These are phyloP conservation scores for Chalaropsis thielavioides DNA, from an alignment of 2,329 filamentous ascomycete genomes.

Conservation along the genomic window DNA sequence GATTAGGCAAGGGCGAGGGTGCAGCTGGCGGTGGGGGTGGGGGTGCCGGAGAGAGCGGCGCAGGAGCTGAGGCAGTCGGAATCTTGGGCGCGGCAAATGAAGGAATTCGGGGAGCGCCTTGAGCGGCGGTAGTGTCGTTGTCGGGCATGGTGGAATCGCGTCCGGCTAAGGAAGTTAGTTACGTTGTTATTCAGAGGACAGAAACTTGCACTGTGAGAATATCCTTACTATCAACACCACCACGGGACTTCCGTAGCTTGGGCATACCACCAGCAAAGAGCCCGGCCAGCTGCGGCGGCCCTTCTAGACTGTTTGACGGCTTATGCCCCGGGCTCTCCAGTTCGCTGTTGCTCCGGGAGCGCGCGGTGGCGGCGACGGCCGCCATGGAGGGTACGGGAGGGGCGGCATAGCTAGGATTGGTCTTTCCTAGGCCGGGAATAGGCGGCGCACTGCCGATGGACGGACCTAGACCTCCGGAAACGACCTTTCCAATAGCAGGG, in stretches of 20 bases:
- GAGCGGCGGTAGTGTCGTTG: neutral
- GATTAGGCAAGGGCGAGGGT: constrained; percentile 38
- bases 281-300: constrained; percentile 69
- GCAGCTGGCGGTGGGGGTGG: constrained; percentile 55
- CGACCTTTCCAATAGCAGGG: constrained; percentile 45
- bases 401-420: constrained; percentile 54
- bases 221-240: constrained; percentile 49
- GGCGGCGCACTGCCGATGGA: constrained; percentile 65
- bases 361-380: constrained; percentile 39
- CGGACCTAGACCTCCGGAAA: constrained; percentile 33
- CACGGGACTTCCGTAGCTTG: constrained; percentile 77
- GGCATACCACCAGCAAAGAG: constrained; percentile 92
- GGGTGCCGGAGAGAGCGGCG: constrained; percentile 34
- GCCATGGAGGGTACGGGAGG: constrained; percentile 52
- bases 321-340: constrained; percentile 33
- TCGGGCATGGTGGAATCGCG: constrained; percentile 10
- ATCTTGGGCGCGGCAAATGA: constrained; percentile 41
- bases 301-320: constrained; percentile 28
- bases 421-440: constrained; percentile 30
- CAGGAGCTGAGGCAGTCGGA: constrained; percentile 38
- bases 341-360: constrained; percentile 76
- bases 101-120: constrained; percentile 34
- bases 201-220: neutral
- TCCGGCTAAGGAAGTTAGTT: constrained; percentile 8
- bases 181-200: neutral